These are phyloP conservation scores for Rhizophora apiculata DNA, from an alignment of 345 rosid species.

Conservation along the genomic window DNA sequence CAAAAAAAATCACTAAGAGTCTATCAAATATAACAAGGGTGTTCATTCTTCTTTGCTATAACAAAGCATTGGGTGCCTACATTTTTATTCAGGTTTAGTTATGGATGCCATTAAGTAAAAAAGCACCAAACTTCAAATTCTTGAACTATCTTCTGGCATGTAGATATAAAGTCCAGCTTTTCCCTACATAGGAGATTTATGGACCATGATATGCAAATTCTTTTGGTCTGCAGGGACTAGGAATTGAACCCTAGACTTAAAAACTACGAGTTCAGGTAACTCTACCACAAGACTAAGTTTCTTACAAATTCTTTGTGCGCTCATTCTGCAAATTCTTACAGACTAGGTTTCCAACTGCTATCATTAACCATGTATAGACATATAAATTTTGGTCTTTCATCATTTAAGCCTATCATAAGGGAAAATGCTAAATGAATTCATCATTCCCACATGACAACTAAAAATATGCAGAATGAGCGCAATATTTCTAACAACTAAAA, in stretches of 20 bases:
- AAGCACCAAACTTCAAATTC: background rate
- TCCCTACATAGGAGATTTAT: background rate
- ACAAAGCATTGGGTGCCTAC: background rate
- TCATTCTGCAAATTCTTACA: background rate
- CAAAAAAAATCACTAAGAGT: background rate
- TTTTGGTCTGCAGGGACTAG: background rate
- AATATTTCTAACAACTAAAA: background rate
- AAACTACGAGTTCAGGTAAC: background rate
- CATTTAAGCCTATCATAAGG: background rate
- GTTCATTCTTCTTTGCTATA: background rate
- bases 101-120: background rate
- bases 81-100: background rate
- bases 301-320: background rate
- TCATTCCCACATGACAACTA: slow-evolving; percentile 14
- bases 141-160: background rate
- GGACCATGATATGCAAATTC: background rate
- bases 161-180: background rate
- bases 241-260: no score
- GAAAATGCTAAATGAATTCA: slow-evolving; percentile 1
- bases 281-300: background rate
- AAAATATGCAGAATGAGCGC: background rate
- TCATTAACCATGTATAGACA: background rate
- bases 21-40: background rate
- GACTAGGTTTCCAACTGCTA: slow-evolving; percentile 8
- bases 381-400: background rate